These are phyloP conservation scores for Sugiyamaella castrensis DNA, from an alignment of 1,139 yeast species.

Conservation along the genomic window DNA sequence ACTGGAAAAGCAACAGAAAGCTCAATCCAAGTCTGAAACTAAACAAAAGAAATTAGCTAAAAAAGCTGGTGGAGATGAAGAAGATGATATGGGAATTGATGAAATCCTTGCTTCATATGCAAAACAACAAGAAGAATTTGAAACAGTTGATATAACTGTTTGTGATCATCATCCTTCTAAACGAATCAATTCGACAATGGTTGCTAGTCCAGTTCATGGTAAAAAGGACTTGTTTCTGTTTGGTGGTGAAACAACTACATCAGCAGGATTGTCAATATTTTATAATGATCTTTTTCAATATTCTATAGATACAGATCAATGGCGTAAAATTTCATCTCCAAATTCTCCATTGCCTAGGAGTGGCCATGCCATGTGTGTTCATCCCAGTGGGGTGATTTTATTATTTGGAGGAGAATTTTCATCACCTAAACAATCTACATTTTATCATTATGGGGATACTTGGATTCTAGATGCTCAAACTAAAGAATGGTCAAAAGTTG, in stretches of 20 bases:
- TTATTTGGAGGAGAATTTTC: slow-evolving; percentile 97
- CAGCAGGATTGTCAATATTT: slow-evolving; percentile 58
- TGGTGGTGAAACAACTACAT: slow-evolving; percentile 74
- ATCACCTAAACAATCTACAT: slow-evolving; percentile 92
- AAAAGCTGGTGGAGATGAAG: slow-evolving; percentile 75
- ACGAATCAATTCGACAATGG: slow-evolving; percentile 71
- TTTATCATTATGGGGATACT: slow-evolving; percentile 94
- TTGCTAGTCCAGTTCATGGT: slow-evolving; percentile 72
- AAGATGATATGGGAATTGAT: slow-evolving; percentile 86
- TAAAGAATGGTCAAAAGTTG: slow-evolving; percentile 89
- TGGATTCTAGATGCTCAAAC: slow-evolving; percentile 84
- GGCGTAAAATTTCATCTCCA: slow-evolving; percentile 78
- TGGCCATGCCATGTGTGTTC: slow-evolving; percentile 91
- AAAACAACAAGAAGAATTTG: slow-evolving; percentile 69
- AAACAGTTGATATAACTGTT: slow-evolving; percentile 61
- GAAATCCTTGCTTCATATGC: slow-evolving; percentile 76
- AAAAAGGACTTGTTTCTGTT: slow-evolving; percentile 75
- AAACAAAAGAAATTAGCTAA: slow-evolving; percentile 74
- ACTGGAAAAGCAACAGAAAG: slow-evolving; percentile 81
- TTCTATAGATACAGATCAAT: slow-evolving; percentile 70
- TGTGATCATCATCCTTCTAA: slow-evolving; percentile 59
- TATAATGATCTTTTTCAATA: slow-evolving; percentile 79
- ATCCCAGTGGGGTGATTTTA: slow-evolving; percentile 81
- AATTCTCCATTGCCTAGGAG: slow-evolving; percentile 91
- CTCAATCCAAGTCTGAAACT: slow-evolving; percentile 63